Evolutionary conservation across 768 basidiomycete genomes (phyloP).

Genomic region (Boletus huronensis): DNA sequence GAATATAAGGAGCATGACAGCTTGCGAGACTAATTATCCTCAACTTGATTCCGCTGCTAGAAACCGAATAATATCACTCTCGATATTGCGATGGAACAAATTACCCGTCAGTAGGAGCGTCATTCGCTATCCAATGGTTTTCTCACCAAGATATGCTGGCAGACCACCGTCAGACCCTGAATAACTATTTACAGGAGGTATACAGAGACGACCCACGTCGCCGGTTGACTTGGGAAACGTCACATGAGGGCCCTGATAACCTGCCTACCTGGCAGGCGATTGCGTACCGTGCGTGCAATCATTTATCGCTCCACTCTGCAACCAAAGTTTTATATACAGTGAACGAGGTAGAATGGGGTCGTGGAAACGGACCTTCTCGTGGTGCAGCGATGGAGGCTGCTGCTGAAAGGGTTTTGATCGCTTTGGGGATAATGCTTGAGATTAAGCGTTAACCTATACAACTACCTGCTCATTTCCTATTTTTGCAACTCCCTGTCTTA

Average conservation of each 20-base stretch:
- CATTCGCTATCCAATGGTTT: not conserved
- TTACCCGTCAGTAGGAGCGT: slow-evolving; percentile 8
- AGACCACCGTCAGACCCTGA: slow-evolving; percentile 23
- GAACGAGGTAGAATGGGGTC: slow-evolving; percentile 19
- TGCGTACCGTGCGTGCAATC: slow-evolving; percentile 17
- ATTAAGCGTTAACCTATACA: not conserved
- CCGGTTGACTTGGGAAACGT: slow-evolving; percentile 18
- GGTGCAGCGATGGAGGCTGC: slow-evolving; percentile 25
- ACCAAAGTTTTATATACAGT: slow-evolving; percentile 13
- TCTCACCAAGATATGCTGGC: not conserved
- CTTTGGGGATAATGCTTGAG: slow-evolving; percentile 1
- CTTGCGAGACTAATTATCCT: not conserved
- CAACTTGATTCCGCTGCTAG: not conserved
- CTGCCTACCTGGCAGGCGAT: slow-evolving; percentile 24
- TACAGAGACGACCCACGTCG: slow-evolving; percentile 13
- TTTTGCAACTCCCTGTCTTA: not conserved
- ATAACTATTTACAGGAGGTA: slow-evolving; percentile 21
- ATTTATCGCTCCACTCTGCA: not conserved
- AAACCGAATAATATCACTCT: not conserved
- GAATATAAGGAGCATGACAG: slow-evolving; percentile 15
- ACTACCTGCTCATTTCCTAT: not conserved
- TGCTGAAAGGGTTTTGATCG: slow-evolving; percentile 15
- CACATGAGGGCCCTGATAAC: slow-evolving; percentile 16
- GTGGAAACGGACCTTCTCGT: slow-evolving; percentile 15
- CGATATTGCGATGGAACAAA: slow-evolving; percentile 3